These are phyloP conservation scores for Pterulicium gracile DNA, from an alignment of 1,284 basidiomycete species.

Conservation along the genomic window DNA sequence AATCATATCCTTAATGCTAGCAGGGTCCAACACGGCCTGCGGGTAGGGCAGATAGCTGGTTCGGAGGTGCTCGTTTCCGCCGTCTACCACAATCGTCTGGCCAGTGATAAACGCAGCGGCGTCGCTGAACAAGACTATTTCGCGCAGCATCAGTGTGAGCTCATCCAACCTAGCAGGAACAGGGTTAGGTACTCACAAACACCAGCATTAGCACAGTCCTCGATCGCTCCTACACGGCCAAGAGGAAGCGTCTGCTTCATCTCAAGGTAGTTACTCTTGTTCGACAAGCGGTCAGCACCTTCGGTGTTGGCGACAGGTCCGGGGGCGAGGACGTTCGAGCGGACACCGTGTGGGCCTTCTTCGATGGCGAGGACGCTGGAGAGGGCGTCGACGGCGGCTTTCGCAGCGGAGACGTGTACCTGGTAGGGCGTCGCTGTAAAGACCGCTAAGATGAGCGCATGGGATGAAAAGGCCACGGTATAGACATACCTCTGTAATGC, in stretches of 20 bases:
- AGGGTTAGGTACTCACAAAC: background rate
- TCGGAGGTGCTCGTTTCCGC: slow-evolving; percentile 49
- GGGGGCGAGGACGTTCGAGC: slow-evolving; percentile 88
- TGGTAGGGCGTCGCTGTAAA: slow-evolving; percentile 74
- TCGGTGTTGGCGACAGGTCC: slow-evolving; percentile 82
- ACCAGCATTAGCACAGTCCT: slow-evolving; percentile 68
- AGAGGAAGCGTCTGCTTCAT: slow-evolving; percentile 31
- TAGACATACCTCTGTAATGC: slow-evolving; percentile 66
- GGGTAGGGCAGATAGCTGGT: slow-evolving; percentile 51
- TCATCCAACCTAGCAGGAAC: too few relatives aligned
- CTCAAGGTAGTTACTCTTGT: slow-evolving; percentile 20
- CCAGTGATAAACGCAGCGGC: slow-evolving; percentile 81
- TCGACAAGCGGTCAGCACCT: slow-evolving; percentile 67
- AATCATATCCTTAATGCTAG: slow-evolving; percentile 25
- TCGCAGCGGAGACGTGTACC: slow-evolving; percentile 89
- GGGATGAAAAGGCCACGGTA: slow-evolving; percentile 3
- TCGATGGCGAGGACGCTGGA: slow-evolving; percentile 82
- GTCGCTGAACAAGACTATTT: slow-evolving; percentile 84
- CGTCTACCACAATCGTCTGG: slow-evolving; percentile 59
- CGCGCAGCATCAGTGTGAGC: background rate
- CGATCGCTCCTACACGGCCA: slow-evolving; percentile 54
- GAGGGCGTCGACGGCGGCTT: slow-evolving; percentile 88
- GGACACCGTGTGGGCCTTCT: slow-evolving; percentile 89
- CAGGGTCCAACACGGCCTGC: slow-evolving; percentile 50
- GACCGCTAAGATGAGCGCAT: slow-evolving; percentile 4